Evolutionary conservation across 208 protist species (phyloP).

Genomic region (Trypanosoma lewisi): DNA sequence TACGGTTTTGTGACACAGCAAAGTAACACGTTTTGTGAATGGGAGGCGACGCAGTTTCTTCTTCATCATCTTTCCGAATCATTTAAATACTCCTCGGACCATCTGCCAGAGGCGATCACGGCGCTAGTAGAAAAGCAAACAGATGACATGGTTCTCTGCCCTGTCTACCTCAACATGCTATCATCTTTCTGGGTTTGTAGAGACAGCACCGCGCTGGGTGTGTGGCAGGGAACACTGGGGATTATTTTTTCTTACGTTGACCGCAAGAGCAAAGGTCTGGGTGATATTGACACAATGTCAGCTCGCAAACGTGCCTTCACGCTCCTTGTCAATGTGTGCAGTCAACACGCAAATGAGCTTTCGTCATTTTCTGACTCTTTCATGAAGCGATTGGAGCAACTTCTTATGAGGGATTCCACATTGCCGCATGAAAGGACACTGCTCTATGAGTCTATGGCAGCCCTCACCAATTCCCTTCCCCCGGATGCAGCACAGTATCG

Average conservation of each 20-base stretch:
- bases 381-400: slow-evolving; percentile 41
- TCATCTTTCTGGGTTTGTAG: slow-evolving; percentile 65
- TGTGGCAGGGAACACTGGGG: slow-evolving; percentile 60
- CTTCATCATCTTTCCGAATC: slow-evolving; percentile 57
- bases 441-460: slow-evolving; percentile 71
- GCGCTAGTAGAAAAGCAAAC: slow-evolving; percentile 40
- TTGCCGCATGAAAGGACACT: slow-evolving; percentile 37
- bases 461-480: slow-evolving; percentile 43
- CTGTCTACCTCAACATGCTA: slow-evolving; percentile 82
- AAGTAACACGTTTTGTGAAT: slow-evolving; percentile 59
- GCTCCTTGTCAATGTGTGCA: slow-evolving; percentile 32
- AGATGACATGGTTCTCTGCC: slow-evolving; percentile 72
- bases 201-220: slow-evolving; percentile 40
- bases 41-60: slow-evolving; percentile 77
- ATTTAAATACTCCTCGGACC: slow-evolving; percentile 46
- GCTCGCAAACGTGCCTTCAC: slow-evolving; percentile 49
- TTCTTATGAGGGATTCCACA: slow-evolving; percentile 38
- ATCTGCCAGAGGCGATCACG: slow-evolving; percentile 44
- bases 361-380: slow-evolving; percentile 18
- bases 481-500: slow-evolving; percentile 40
- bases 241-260: slow-evolving; percentile 50
- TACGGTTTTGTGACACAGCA: slow-evolving; percentile 71
- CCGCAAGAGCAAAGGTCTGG: slow-evolving; percentile 3
- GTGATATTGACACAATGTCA: slow-evolving; percentile 32
- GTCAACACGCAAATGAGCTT: slow-evolving; percentile 37